phyloP scores from a whole-genome alignment of 768 basidiomycete genomes.

The Hysterangium stoloniferum region DNA sequence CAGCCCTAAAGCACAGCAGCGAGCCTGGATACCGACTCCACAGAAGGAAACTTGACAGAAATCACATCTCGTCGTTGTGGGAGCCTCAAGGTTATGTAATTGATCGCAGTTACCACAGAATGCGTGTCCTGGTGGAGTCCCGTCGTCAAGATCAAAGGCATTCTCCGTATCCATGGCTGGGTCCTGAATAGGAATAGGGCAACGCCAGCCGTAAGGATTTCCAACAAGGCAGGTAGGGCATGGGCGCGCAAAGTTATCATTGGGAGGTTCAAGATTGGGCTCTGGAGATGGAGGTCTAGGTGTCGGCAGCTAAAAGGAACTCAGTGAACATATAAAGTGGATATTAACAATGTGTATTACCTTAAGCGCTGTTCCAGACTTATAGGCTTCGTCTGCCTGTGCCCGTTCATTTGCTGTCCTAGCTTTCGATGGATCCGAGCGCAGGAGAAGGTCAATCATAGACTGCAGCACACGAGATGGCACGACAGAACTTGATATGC shows the following conservation, averaged over 20 bases:
- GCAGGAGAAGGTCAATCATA: slow-evolving; percentile 64
- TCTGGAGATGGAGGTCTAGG: slow-evolving; percentile 74
- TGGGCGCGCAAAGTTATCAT: slow-evolving; percentile 57
- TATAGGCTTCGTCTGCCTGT: slow-evolving; percentile 80
- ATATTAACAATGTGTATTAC: slow-evolving; percentile 34
- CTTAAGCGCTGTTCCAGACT: slow-evolving; percentile 49
- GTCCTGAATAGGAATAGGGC: slow-evolving; percentile 73
- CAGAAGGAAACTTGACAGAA: slow-evolving; percentile 79
- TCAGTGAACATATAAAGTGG: background rate
- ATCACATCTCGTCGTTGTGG: slow-evolving; percentile 76
- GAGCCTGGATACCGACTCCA: slow-evolving; percentile 67
- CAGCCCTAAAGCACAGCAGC: slow-evolving; percentile 58
- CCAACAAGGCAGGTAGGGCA: slow-evolving; percentile 70
- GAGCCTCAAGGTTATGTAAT: slow-evolving; percentile 62
- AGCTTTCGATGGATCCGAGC: slow-evolving; percentile 58
- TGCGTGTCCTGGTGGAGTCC: slow-evolving; percentile 69
- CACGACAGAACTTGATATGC: slow-evolving; percentile 55
- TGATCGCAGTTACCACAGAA: slow-evolving; percentile 83
- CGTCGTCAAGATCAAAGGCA: slow-evolving; percentile 74
- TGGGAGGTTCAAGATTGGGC: slow-evolving; percentile 55
- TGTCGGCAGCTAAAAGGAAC: slow-evolving; percentile 50
- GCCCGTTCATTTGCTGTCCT: slow-evolving; percentile 63
- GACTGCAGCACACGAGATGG: slow-evolving; percentile 69
- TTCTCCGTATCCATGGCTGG: slow-evolving; percentile 58
- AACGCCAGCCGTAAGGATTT: slow-evolving; percentile 73